Evolutionary conservation across 1,284 basidiomycete genomes (phyloP).

Genomic region (Athelia psychrophila): DNA sequence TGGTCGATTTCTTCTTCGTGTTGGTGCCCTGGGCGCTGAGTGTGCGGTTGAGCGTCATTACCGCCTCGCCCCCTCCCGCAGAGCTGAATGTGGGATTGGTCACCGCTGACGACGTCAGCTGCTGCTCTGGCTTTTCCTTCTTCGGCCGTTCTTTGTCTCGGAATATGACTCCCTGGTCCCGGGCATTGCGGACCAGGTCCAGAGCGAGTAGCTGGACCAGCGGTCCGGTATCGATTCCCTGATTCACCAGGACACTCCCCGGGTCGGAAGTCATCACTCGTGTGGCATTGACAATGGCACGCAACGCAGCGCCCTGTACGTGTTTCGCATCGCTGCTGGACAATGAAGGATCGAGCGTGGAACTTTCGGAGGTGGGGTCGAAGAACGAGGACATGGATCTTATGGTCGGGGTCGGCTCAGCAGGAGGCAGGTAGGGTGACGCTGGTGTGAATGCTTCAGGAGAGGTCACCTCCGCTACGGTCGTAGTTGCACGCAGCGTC

Average conservation of each 20-base stretch:
- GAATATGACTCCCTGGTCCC: conserved; percentile 64
- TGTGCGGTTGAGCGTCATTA: conserved; percentile 41
- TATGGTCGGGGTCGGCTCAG: conserved; percentile 24
- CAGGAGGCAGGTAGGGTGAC: conserved; percentile 42
- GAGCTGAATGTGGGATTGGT: conserved; percentile 39
- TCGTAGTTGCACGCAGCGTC: not conserved
- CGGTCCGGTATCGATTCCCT: conserved; percentile 58
- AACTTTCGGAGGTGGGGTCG: conserved; percentile 5
- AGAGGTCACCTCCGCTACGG: conserved; percentile 22
- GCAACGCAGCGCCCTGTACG: conserved; percentile 58
- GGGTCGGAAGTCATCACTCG: conserved; percentile 85
- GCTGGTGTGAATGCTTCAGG: conserved; percentile 31
- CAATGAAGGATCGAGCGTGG: conserved; percentile 24
- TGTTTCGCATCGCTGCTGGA: conserved; percentile 23
- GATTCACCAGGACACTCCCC: conserved; percentile 68
- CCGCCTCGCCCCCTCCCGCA: conserved; percentile 38
- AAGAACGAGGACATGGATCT: too few species aligned
- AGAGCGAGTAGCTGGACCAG: conserved; percentile 68
- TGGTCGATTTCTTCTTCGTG: conserved; percentile 30
- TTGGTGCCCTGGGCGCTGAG: conserved; percentile 31
- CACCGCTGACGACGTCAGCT: conserved; percentile 13
- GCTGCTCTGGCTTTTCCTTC: conserved; percentile 34
- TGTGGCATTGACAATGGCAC: conserved; percentile 83
- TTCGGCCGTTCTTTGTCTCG: conserved; percentile 48
- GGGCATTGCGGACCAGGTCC: conserved; percentile 67